Evolutionary conservation across 2,329 filamentous ascomycete species (phyloP).

Genomic region (Aspergillus quadrilineatus): DNA sequence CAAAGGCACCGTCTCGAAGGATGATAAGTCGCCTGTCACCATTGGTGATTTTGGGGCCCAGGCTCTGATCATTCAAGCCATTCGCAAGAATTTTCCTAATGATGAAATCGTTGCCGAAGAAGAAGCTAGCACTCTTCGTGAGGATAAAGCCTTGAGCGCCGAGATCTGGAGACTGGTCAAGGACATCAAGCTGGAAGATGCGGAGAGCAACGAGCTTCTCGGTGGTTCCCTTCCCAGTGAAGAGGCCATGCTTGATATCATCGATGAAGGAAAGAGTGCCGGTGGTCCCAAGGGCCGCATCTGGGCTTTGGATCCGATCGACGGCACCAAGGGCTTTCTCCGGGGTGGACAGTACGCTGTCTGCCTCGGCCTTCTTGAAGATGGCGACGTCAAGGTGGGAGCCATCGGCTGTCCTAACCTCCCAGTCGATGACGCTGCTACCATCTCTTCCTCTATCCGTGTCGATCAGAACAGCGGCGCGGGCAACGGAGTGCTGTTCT

Average conservation of each 20-base stretch:
- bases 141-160: conserved; percentile 66
- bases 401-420: conserved; percentile 96
- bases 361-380: conserved; percentile 85
- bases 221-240: conserved; percentile 67
- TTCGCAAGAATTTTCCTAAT: conserved; percentile 82
- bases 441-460: conserved; percentile 70
- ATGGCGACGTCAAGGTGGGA: conserved; percentile 90
- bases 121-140: conserved; percentile 76
- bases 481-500: conserved; percentile 83
- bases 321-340: conserved; percentile 96
- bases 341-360: conserved; percentile 96
- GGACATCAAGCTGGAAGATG: conserved; percentile 67
- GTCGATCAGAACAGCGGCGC: conserved; percentile 70
- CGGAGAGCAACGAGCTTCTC: conserved; percentile 63
- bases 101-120: conserved; percentile 96
- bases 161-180: conserved; percentile 84
- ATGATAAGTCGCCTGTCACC: conserved; percentile 94
- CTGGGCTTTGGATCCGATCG: conserved; percentile 96
- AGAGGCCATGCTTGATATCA: conserved; percentile 60
- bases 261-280: conserved; percentile 53
- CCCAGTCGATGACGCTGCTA: conserved; percentile 75
- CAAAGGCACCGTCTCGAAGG: conserved; percentile 91
- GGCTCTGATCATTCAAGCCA: conserved; percentile 88
- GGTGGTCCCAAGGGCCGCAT: conserved; percentile 58
- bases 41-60: conserved; percentile 98